phyloP scores from a whole-genome alignment of 768 basidiomycete genomes.

The Pulveroboletus frians region DNA sequence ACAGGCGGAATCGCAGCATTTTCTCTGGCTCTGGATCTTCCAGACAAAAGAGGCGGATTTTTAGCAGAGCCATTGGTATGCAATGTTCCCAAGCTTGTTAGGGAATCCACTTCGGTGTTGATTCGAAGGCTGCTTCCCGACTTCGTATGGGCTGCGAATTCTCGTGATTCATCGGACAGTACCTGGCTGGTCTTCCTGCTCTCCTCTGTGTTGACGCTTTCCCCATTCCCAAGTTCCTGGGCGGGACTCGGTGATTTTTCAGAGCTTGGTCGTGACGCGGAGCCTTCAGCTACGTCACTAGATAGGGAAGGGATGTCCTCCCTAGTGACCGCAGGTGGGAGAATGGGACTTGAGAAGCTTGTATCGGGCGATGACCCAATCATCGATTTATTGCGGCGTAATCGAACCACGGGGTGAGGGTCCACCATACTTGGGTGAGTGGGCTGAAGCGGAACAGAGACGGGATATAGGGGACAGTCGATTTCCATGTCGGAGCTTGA shows the following conservation, averaged over 20 bases:
- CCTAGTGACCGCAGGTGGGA: neutral
- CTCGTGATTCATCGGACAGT: slow-evolving; percentile 6
- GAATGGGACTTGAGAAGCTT: slow-evolving; percentile 17
- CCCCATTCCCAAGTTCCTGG: slow-evolving; percentile 15
- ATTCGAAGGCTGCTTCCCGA: neutral
- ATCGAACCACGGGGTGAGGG: neutral
- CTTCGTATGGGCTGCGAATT: neutral
- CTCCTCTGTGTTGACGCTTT: slow-evolving; percentile 9
- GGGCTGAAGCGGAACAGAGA: slow-evolving; percentile 18
- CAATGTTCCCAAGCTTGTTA: neutral
- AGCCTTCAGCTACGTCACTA: slow-evolving; percentile 4
- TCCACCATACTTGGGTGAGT: neutral
- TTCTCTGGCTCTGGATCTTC: slow-evolving; percentile 2
- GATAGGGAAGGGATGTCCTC: neutral
- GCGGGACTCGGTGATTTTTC: slow-evolving; percentile 11
- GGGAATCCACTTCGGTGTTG: neutral
- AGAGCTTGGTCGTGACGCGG: slow-evolving; percentile 9
- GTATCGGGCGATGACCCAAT: slow-evolving; percentile 15
- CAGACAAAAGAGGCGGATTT: neutral
- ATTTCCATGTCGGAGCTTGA: slow-evolving; percentile 24
- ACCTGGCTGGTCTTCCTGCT: slow-evolving; percentile 5
- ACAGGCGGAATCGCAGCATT: neutral
- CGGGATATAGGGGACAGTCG: slow-evolving; percentile 18
- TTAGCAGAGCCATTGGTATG: neutral
- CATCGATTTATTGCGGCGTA: slow-evolving; percentile 1